Base-by-base conservation (phyloP, 108 stramenopile species). In the Aurantiochytrium sp. region DNA sequence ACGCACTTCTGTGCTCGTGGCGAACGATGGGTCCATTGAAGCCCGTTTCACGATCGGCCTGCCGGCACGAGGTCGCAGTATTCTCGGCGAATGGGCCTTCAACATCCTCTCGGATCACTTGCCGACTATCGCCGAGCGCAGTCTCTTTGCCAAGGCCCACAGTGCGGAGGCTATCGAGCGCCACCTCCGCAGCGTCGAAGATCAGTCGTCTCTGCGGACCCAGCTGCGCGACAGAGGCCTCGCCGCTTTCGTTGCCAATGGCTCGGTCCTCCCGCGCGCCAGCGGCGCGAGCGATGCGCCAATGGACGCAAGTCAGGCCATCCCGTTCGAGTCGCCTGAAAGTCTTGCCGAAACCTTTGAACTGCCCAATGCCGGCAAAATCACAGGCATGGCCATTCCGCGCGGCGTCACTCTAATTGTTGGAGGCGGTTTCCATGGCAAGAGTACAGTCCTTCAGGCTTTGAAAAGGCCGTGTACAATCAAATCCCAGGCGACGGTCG, bases 361-460 rank as follows among this genome's bases (percentile, higher is more conserved):
- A 60, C 89, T 95, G 72, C 96, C 95, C 5, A 94, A 95, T 76
- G 88, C 90, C 58, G 90, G 90, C 28, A 51, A 25, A 12, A 92
- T 98, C 44, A 91, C 88, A 23, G 98, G 98, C 10, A 97, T 98
- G 95, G 97, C 97, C 16, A 94, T 98, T 58, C 95, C 94, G 29
- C 93, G 93, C 72, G 98, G 98, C 5, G 95, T 99, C 55, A 96
- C 97, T 4, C 94, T 98, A 29, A 97, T 99, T 89, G 97, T 96
- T 87, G 98, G 98, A 8, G 98, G 98, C n/a, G 98, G 98, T 23
- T 98, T 97, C 92, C 98, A 99, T 91, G 98, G 98, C 60, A 99
- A 99, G 93, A 96, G 95, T 59, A 99, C 98, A 0, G 90, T 97
- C 1, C 92, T 97, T 8, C 92, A 95, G 59, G 97, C 97, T 18